Evolutionary conservation across 257 asterid genomes (phyloP), one percentile per base, ranked within the genome.

Genomic region (Coffea eugenioides): DNA sequence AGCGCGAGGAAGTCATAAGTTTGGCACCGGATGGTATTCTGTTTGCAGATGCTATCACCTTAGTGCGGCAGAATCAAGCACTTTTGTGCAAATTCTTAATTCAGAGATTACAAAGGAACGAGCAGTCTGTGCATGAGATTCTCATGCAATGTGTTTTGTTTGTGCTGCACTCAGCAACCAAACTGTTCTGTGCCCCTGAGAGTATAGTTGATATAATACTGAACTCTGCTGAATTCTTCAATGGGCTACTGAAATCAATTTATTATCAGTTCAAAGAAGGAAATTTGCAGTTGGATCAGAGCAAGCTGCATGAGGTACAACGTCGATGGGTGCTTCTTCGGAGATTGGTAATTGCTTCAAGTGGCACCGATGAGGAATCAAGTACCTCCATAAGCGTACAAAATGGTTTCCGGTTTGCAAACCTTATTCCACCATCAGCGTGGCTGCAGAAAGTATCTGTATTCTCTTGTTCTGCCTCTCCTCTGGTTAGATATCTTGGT

Each of bases 161-260:
- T 88, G 82, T 92, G 89, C 89, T 95, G 90, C 93, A 92, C 77
- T 95, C 98, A 23, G 98, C 97, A 51, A 95, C 98, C 75, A 95
- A 85, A 84, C 80, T 95, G 75, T 82, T 72, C 77, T 95, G 99
- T 82, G 75, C 88, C 66, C 92, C 99, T 16, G 96, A 87, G 82
- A 82, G 83, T 80, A 90, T 95, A 80, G 92, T 95, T 91, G 98
- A 93, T 82, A 85, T 91, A 70, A 95, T 95, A 85, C 79, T 95
- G 74, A 83, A 84, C 69, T 90, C 88, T 81, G 92, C 97, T 52
- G 95, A 92, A 81, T 89, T 88, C 80, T 90, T 92, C 68, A 88
- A 88, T 82, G 74, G 56, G 69, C 89, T 87, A 79, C 81, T 91
- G 86, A 91, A 80, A 83, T 85, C 90, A 65, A 69, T 87, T 34